Evolutionary conservation across 768 basidiomycete species (phyloP).

Genomic region (Leucocoprinus birnbaumii): DNA sequence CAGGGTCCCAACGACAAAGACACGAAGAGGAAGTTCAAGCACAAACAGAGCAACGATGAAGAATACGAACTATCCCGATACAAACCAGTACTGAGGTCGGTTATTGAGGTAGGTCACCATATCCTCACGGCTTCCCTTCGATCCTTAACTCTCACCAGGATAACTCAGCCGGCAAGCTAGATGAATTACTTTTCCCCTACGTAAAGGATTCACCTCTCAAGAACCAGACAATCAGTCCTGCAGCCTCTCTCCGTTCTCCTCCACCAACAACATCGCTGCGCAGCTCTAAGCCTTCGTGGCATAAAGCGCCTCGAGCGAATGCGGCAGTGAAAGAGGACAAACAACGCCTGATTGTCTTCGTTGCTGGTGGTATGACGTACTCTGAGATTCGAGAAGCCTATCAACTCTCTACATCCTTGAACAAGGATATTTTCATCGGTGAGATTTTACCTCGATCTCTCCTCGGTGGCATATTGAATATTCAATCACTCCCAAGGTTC

Average conservation of each 20-base stretch:
- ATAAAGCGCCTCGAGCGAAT: constrained; percentile 61
- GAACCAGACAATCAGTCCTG: constrained; percentile 50
- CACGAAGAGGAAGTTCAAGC: constrained; percentile 77
- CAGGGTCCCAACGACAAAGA: constrained; percentile 78
- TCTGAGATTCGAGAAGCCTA: constrained; percentile 93
- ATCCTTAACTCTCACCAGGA: constrained; percentile 49
- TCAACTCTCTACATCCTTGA: constrained; percentile 64
- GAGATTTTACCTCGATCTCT: constrained; percentile 1
- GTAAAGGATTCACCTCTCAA: constrained; percentile 75
- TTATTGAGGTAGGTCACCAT: constrained; percentile 69
- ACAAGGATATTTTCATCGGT: constrained; percentile 95
- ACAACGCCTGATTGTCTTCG: constrained; percentile 83
- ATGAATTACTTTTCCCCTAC: constrained; percentile 82
- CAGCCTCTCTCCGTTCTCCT: constrained; percentile 27
- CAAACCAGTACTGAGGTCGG: constrained; percentile 75
- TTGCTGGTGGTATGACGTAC: constrained; percentile 94
- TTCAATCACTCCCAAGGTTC: constrained; percentile 59
- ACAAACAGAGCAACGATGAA: constrained; percentile 73
- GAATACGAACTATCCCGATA: constrained; percentile 96
- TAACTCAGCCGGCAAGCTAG: constrained; percentile 74
- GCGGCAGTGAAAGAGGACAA: constrained; percentile 44
- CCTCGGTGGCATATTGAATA: not conserved
- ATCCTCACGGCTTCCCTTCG: not conserved
- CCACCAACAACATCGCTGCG: constrained; percentile 61
- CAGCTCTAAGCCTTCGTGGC: constrained; percentile 89